A percentile compares a stretch with the other conserved stretches of the same genome.
phyloP scores from a whole-genome alignment of 2,329 filamentous ascomycete species.

The Pseudocercospora pini-densiflorae region DNA sequence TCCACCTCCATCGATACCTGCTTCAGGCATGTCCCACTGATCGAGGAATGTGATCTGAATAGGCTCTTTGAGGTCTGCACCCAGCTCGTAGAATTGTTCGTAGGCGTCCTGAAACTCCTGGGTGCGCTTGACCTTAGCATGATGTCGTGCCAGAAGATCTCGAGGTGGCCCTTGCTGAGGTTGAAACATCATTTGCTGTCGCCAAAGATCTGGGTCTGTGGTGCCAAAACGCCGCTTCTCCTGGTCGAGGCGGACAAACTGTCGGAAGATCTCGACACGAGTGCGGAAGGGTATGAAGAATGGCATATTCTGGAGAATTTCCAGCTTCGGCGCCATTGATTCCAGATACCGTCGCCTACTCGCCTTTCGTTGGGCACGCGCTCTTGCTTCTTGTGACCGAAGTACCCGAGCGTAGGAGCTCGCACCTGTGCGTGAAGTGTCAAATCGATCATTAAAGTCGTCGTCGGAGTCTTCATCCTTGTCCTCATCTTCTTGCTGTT shows the following conservation, averaged over 20 bases:
- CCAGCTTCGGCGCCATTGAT: slow-evolving; percentile 80
- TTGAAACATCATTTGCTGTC: slow-evolving; percentile 52
- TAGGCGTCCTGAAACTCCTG: slow-evolving; percentile 86
- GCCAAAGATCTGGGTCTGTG: slow-evolving; percentile 76
- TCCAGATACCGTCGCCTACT: slow-evolving; percentile 75
- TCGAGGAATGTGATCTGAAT: slow-evolving; percentile 98
- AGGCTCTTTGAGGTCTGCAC: slow-evolving; percentile 85
- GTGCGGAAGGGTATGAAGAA: slow-evolving; percentile 95
- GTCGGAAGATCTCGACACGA: slow-evolving; percentile 87
- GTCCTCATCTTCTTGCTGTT: slow-evolving; percentile 66
- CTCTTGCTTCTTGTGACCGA: slow-evolving; percentile 59
- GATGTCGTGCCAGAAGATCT: slow-evolving; percentile 61
- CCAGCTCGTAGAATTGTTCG: slow-evolving; percentile 78
- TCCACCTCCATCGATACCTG: slow-evolving; percentile 94
- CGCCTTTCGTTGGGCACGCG: slow-evolving; percentile 67
- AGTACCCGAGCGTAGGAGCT: slow-evolving; percentile 25
- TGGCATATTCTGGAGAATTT: slow-evolving; percentile 93
- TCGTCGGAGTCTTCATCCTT: slow-evolving; percentile 52
- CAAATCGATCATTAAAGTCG: slow-evolving; percentile 9
- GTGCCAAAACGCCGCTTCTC: slow-evolving; percentile 67
- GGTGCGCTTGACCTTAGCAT: slow-evolving; percentile 78
- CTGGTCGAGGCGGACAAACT: slow-evolving; percentile 89
- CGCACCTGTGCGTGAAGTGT: slow-evolving; percentile 36
- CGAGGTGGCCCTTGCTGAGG: slow-evolving; percentile 37
- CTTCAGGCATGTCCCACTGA: slow-evolving; percentile 82